These are phyloP conservation scores for Periconia sp. DNA, from an alignment of 2,329 filamentous ascomycete genomes.

Conservation along the genomic window DNA sequence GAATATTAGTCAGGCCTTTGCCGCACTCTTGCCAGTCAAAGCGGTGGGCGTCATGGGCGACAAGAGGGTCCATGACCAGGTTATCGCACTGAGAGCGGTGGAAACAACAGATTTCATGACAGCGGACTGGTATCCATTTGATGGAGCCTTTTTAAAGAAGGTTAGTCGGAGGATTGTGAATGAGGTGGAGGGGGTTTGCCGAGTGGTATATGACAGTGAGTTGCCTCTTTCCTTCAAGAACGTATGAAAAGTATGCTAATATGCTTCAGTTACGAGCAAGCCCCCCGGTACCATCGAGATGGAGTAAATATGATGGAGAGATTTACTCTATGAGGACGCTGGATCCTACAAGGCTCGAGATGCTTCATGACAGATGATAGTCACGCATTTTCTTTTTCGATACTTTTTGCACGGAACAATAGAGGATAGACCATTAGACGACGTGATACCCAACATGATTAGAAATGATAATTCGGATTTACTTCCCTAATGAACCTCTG, in stretches of 20 bases:
- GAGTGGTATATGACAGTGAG: slow-evolving; percentile 73
- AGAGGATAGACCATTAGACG: slow-evolving; percentile 23
- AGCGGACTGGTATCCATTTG: slow-evolving; percentile 72
- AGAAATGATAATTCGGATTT: slow-evolving; percentile 17
- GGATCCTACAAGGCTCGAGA: too few species aligned
- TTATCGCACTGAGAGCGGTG: slow-evolving; percentile 67
- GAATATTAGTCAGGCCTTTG: slow-evolving; percentile 73
- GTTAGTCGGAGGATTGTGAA: slow-evolving; percentile 75
- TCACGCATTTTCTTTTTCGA: slow-evolving; percentile 2
- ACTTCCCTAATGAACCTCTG: slow-evolving; percentile 13
- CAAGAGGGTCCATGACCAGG: slow-evolving; percentile 68
- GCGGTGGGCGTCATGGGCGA: slow-evolving; percentile 75
- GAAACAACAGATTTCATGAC: slow-evolving; percentile 76
- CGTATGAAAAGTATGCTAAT: slow-evolving; percentile 17
- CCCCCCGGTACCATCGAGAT: slow-evolving; percentile 77
- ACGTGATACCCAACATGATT: slow-evolving; percentile 23
- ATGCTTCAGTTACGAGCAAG: slow-evolving; percentile 64
- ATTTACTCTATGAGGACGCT: too few species aligned
- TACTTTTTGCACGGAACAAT: slow-evolving; percentile 7
- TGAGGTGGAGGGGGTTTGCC: slow-evolving; percentile 73
- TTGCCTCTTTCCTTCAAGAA: slow-evolving; percentile 22
- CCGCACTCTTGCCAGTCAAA: slow-evolving; percentile 69
- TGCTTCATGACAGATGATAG: slow-evolving; percentile 1
- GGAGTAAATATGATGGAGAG: slow-evolving; percentile 62
- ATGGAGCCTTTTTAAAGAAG: slow-evolving; percentile 67